Conservation (phyloP, 208 protist species). For the Vickermania spadyakhi region DNA sequence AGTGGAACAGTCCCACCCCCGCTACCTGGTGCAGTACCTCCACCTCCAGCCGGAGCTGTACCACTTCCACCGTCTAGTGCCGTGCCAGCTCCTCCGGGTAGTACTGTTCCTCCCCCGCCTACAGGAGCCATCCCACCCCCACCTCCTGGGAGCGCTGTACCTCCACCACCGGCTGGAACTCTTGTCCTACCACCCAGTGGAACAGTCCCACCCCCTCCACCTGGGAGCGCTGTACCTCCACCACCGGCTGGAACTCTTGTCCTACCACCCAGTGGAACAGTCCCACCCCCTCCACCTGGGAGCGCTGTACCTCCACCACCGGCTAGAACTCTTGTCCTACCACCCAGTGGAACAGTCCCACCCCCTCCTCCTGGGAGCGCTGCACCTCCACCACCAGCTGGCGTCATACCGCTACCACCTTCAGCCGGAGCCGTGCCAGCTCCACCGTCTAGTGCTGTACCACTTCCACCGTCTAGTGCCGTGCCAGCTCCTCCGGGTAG, state of each 20-base stretch:
- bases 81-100: neutral
- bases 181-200: neutral
- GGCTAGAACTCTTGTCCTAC: neutral
- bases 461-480: neutral
- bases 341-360: neutral
- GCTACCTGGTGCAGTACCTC: neutral
- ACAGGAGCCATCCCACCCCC: neutral
- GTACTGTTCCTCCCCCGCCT: neutral
- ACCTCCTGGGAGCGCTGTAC: neutral
- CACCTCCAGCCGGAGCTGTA: constrained; percentile 1
- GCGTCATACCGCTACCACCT: neutral
- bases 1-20: constrained; percentile 1
- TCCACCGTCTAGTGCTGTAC: neutral
- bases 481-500: neutral
- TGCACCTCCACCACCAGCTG: neutral
- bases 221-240: neutral
- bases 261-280: neutral
- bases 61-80: constrained; percentile 1
- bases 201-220: neutral
- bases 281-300: neutral
- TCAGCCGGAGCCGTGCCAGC: constrained; percentile 3
- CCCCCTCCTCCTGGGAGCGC: constrained; percentile 1
- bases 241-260: neutral
- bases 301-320: constrained; percentile 3
- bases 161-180: constrained; percentile 3